phyloP scores from a whole-genome alignment of 768 basidiomycete genomes.

The Rhizopogon vulgaris region DNA sequence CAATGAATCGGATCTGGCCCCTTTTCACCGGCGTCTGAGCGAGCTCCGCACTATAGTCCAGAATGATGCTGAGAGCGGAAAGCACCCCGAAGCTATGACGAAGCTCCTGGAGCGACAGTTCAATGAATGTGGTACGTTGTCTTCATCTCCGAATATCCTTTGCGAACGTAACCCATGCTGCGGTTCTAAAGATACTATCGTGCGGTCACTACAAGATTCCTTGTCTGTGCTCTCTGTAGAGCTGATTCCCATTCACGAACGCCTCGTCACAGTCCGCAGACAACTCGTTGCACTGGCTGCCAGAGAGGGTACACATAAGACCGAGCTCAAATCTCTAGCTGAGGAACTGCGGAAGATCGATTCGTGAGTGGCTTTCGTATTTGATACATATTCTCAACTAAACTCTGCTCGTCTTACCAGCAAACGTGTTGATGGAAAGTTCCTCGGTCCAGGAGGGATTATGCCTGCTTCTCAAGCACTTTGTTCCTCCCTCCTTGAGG shows the following conservation, averaged over 20 bases:
- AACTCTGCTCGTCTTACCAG: slow-evolving; percentile 28
- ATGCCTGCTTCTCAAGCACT: slow-evolving; percentile 91
- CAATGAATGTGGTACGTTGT: slow-evolving; percentile 78
- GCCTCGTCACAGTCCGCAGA: slow-evolving; percentile 80
- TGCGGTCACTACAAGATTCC: slow-evolving; percentile 75
- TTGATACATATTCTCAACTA: slow-evolving; percentile 8
- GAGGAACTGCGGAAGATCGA: slow-evolving; percentile 96
- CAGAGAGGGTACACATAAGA: slow-evolving; percentile 78
- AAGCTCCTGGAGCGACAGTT: slow-evolving; percentile 87
- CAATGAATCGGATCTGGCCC: slow-evolving; percentile 83
- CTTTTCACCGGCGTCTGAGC: slow-evolving; percentile 76
- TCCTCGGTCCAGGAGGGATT: slow-evolving; percentile 83
- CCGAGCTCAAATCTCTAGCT: slow-evolving; percentile 82
- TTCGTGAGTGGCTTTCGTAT: slow-evolving; percentile 57
- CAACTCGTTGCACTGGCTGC: slow-evolving; percentile 85
- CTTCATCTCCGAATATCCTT: slow-evolving; percentile 4
- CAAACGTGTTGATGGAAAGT: slow-evolving; percentile 93
- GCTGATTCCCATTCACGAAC: slow-evolving; percentile 86
- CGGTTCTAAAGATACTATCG: slow-evolving; percentile 56
- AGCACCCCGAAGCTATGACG: slow-evolving; percentile 81
- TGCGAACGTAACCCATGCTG: background rate
- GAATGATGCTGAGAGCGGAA: slow-evolving; percentile 72
- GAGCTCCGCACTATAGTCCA: slow-evolving; percentile 85
- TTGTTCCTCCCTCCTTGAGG: slow-evolving; percentile 88
- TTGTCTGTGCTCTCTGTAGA: slow-evolving; percentile 85